A percentile compares a stretch with the other conserved stretches of the same genome.
These are phyloP conservation scores for Silene uniflora DNA, from an alignment of 148 eudicot species.

Conservation along the genomic window DNA sequence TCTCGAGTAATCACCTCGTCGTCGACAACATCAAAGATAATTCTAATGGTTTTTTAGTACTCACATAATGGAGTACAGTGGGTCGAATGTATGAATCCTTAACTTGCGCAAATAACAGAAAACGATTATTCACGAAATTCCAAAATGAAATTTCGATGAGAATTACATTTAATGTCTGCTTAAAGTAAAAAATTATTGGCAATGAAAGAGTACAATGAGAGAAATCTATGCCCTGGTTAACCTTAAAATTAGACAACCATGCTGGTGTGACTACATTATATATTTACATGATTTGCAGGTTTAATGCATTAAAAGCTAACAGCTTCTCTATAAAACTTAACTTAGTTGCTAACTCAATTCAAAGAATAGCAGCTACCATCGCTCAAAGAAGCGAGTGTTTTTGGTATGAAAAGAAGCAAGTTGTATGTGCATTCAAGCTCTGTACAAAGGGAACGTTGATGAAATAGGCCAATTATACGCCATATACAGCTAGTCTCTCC, in stretches of 20 bases:
- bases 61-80: too few relatives aligned
- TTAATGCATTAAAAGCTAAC: not conserved
- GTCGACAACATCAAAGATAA: too few relatives aligned
- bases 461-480: constrained; percentile 42
- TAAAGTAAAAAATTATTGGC: too few relatives aligned
- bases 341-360: not conserved
- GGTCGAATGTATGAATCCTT: too few relatives aligned
- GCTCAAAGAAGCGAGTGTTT: not conserved
- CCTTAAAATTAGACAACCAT: not conserved
- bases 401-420: not conserved
- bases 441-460: not conserved
- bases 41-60: too few relatives aligned
- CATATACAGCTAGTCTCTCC: constrained; percentile 75
- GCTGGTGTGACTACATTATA: not conserved
- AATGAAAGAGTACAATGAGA: too few relatives aligned
- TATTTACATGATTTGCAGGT: not conserved
- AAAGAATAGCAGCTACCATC: not conserved
- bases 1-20: too few relatives aligned
- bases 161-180: too few relatives aligned
- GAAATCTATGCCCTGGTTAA: too few relatives aligned
- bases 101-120: too few relatives aligned
- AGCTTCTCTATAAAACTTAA: not conserved
- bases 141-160: too few relatives aligned
- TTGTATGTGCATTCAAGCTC: constrained; percentile 2
- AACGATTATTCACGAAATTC: too few relatives aligned